Evolutionary conservation across 305 asterid species (phyloP), one percentile per base, ranked within the genome.

Genomic region (Rubia balearica): DNA sequence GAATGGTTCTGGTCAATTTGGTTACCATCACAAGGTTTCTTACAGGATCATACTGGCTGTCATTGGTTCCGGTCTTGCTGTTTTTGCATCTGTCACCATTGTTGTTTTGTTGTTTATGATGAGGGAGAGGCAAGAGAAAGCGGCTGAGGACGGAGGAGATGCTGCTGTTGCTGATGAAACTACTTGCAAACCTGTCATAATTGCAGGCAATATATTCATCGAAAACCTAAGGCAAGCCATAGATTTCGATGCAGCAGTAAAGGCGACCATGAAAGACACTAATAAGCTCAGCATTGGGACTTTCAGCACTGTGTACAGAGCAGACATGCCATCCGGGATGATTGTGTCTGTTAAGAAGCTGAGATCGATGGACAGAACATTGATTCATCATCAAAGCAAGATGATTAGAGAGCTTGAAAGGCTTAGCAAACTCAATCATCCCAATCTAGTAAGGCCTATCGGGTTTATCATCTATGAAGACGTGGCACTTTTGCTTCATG

Each of bases 271-370:
- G 83, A 87, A 91, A 76, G 99, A 94, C 11, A 82, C 94, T 0
- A 91, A 91, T 69, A 83, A 82, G 83, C 81, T 88, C 68, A 83
- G 85, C 71, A 45, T 74, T 51, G 97, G 98, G 49, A 91, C 99
- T 1, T 94, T 94, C 73, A 94, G 99, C 81, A 76, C 86, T 9
- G 88, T 94, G 11, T 94, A 87, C 76, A 86, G 77, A 84, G 99
- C 98, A 7, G 98, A 91, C 49, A 91, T 94, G 99, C 97, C 99
- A 30, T 94, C 98, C 0, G 99, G 99, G 67, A 83, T 91, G 89
- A 77, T 76, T 53, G 71, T 91, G 46, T 91, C 97, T 0, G 99
- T 91, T 8, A 83, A 95, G 71, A 88, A 78, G 73, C 86, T 94
- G 68, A 88, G 84, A 78, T 89, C 90, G 0, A 86, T 91, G 95